Percentiles rank a stretch among this genome's conserved stretches.
These are phyloP conservation scores for Plasmodium chabaudi DNA, from an alignment of 169 alveolate species.

Conservation along the genomic window DNA sequence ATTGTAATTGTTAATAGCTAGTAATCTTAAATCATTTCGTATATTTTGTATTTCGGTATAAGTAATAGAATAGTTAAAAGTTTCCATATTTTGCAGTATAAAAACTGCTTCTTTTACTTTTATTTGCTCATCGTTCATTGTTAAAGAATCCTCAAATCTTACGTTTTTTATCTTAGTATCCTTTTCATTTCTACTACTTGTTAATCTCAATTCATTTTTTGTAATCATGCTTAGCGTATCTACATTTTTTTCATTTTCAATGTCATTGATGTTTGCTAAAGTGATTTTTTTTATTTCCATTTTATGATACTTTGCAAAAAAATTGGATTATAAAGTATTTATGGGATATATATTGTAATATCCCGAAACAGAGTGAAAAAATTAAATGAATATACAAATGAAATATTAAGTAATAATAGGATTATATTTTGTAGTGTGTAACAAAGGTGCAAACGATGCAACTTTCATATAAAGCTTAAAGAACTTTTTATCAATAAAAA, in stretches of 20 bases:
- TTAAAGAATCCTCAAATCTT: constrained; percentile 50
- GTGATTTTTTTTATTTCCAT: constrained; percentile 57
- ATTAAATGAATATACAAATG: too few species aligned
- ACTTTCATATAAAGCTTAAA: too few species aligned
- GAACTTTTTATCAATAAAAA: too few species aligned
- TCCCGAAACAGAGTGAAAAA: background rate
- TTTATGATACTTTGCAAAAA: background rate
- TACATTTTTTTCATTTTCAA: constrained; percentile 67
- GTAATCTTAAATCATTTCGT: constrained; percentile 77
- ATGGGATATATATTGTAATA: background rate
- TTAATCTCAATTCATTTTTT: constrained; percentile 40
- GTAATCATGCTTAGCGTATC: constrained; percentile 62
- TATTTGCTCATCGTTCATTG: constrained; percentile 65
- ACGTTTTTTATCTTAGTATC: constrained; percentile 26
- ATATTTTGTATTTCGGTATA: constrained; percentile 79
- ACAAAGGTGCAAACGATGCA: too few species aligned
- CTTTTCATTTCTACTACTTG: constrained; percentile 29
- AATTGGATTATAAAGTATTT: too few species aligned
- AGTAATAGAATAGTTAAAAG: constrained; percentile 67
- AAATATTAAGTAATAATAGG: too few species aligned
- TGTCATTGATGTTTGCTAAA: constrained; percentile 61
- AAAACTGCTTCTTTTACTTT: constrained; percentile 75
- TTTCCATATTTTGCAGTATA: constrained; percentile 65
- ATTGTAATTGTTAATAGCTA: constrained; percentile 79
- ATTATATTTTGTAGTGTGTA: too few species aligned